These are phyloP conservation scores for Hypoxylon trugodes DNA, from an alignment of 495 filamentous ascomycete species.

Conservation along the genomic window DNA sequence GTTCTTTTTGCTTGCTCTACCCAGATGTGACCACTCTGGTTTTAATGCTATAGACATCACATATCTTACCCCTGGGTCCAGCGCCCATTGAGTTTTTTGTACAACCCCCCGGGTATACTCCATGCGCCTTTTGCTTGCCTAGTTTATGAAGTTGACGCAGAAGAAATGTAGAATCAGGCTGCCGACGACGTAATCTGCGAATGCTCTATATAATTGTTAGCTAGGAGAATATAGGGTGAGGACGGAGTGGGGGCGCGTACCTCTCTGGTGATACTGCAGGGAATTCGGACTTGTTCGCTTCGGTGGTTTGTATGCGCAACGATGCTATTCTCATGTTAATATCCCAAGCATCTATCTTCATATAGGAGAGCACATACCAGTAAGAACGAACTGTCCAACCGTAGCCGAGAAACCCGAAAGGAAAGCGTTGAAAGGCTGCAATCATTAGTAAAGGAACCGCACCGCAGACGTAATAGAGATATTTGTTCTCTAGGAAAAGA, in stretches of 20 bases:
- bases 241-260: constrained; percentile 49
- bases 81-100: not conserved
- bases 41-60: constrained; percentile 13
- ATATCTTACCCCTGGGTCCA: not conserved
- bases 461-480: too few relatives aligned
- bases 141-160: constrained; percentile 99
- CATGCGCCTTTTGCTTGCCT: constrained; percentile 29
- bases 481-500: not conserved
- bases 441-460: too few relatives aligned
- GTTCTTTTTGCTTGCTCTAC: constrained; percentile 17
- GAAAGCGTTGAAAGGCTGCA: constrained; percentile 97
- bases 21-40: constrained; percentile 14
- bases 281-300: constrained; percentile 76
- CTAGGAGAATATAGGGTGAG: not conserved
- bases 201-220: constrained; percentile 69
- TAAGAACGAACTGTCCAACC: constrained; percentile 96
- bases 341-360: not conserved
- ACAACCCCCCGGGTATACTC: not conserved
- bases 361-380: constrained; percentile 62
- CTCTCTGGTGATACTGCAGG: constrained; percentile 73
- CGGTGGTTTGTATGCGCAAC: constrained; percentile 90
- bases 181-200: constrained; percentile 95
- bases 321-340: constrained; percentile 57
- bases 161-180: constrained; percentile 98
- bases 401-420: constrained; percentile 93